Evolutionary conservation across 768 basidiomycete species (phyloP).

Genomic region (Neoboletus brunneissimus): DNA sequence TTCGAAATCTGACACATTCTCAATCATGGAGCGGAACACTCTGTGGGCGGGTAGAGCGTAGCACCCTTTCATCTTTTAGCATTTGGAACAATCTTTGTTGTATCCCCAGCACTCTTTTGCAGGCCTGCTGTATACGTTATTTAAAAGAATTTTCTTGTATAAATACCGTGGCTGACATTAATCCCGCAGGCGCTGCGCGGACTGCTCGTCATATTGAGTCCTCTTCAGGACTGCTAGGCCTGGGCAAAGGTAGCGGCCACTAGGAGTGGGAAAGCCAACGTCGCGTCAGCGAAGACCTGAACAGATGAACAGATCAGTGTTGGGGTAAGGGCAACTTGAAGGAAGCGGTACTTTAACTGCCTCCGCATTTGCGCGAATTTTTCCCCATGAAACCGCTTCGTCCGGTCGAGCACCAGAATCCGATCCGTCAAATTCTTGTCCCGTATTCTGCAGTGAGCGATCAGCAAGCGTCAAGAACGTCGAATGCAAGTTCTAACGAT

Average conservation of each 20-base stretch:
- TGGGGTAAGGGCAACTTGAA: neutral
- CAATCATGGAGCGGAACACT: slow-evolving; percentile 24
- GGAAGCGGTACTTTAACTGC: slow-evolving; percentile 63
- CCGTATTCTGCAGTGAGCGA: slow-evolving; percentile 69
- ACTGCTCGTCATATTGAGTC: neutral
- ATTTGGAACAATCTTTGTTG: neutral
- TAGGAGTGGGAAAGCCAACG: slow-evolving; percentile 90
- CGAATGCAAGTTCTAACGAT: slow-evolving; percentile 53
- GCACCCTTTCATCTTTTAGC: neutral
- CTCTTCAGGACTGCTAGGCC: slow-evolving; percentile 20
- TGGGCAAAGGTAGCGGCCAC: slow-evolving; percentile 93
- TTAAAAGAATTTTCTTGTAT: slow-evolving; percentile 5
- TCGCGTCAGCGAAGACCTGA: slow-evolving; percentile 92
- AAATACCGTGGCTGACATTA: neutral
- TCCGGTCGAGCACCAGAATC: slow-evolving; percentile 97
- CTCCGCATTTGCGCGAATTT: slow-evolving; percentile 84
- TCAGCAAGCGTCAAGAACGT: neutral
- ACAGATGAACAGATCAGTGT: slow-evolving; percentile 2
- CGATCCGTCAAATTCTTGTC: slow-evolving; percentile 98
- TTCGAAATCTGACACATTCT: slow-evolving; percentile 13
- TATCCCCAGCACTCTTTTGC: neutral
- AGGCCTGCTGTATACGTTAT: slow-evolving; percentile 11
- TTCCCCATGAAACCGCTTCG: slow-evolving; percentile 98
- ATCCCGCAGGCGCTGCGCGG: neutral
- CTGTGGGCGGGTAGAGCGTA: slow-evolving; percentile 14